phyloP scores from a whole-genome alignment of 306 rosid species.

The Urtica urens region DNA sequence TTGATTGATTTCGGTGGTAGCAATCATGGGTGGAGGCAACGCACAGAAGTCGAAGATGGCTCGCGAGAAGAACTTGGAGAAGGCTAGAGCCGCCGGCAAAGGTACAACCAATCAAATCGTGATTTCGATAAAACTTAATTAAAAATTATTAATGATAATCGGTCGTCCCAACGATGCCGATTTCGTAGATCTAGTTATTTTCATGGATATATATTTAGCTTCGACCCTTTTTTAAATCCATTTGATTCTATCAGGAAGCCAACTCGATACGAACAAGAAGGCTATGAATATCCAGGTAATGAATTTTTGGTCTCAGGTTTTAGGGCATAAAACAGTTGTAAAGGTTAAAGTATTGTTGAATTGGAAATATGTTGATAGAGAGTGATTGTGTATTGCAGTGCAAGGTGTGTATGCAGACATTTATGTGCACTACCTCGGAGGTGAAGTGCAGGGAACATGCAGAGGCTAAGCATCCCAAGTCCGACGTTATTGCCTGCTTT shows the following conservation, averaged over 20 bases:
- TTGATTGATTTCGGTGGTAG: slow-evolving; percentile 1
- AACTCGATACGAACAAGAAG: slow-evolving; percentile 41
- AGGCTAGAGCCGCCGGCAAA: slow-evolving; percentile 25
- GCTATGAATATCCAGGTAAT: slow-evolving; percentile 44
- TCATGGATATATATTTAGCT: background rate
- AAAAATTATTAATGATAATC: background rate
- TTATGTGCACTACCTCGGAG: slow-evolving; percentile 52
- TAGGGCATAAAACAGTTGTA: no score
- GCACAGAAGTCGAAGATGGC: slow-evolving; percentile 49
- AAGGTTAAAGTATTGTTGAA: no score
- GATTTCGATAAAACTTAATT: background rate
- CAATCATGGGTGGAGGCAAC: slow-evolving; percentile 49
- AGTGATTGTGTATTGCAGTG: slow-evolving; percentile 32
- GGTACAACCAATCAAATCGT: slow-evolving; percentile 17
- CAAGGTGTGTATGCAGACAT: slow-evolving; percentile 63
- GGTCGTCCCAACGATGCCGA: background rate
- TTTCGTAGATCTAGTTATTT: slow-evolving; percentile 11
- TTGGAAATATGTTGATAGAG: background rate
- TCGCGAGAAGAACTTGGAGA: slow-evolving; percentile 42
- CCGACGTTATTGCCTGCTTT: slow-evolving; percentile 35
- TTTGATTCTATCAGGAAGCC: slow-evolving; percentile 32
- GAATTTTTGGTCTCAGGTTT: background rate
- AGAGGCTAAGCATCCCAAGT: slow-evolving; percentile 60
- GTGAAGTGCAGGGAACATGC: slow-evolving; percentile 68
- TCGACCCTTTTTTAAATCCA: background rate